Evolutionary conservation across 257 asterid genomes (phyloP).

Genomic region (Nicotiana sylvestris): DNA sequence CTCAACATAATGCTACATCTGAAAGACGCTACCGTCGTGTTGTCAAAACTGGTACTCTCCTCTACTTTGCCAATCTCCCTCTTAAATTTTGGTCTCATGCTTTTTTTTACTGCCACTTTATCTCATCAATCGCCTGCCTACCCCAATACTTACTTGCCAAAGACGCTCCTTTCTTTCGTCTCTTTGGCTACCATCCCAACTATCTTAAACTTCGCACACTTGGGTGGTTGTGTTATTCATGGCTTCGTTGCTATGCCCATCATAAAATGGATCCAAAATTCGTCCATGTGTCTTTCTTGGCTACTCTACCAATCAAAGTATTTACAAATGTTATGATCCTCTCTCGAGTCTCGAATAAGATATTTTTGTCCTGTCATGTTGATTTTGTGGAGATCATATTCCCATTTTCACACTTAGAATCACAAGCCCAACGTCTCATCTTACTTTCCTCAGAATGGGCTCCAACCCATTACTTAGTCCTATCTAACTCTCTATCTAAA

Average conservation of each 20-base stretch:
- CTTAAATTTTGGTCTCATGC: not conserved
- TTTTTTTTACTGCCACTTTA: not conserved
- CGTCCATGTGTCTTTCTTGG: not conserved
- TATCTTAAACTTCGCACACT: not conserved
- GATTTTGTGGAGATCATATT: not conserved
- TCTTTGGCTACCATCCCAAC: not conserved
- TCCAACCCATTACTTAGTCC: not conserved
- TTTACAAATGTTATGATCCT: not conserved
- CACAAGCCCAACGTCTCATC: not conserved
- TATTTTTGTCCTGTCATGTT: not conserved
- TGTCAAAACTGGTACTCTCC: not conserved
- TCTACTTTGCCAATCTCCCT: not conserved
- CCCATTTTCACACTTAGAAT: not conserved
- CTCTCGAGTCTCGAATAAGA: not conserved
- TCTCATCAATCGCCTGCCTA: not conserved
- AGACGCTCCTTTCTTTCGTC: not conserved
- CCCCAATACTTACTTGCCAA: not conserved
- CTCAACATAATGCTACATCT: not conserved
- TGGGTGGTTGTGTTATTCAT: not conserved
- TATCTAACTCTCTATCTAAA: too few species aligned
- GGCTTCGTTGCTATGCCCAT: not conserved
- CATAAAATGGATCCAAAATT: not conserved
- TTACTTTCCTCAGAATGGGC: too few species aligned
- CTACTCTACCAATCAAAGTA: not conserved
- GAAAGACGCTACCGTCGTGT: not conserved